These are phyloP conservation scores for Epichloe gansuensis DNA, from an alignment of 2,329 filamentous ascomycete genomes.

Conservation along the genomic window DNA sequence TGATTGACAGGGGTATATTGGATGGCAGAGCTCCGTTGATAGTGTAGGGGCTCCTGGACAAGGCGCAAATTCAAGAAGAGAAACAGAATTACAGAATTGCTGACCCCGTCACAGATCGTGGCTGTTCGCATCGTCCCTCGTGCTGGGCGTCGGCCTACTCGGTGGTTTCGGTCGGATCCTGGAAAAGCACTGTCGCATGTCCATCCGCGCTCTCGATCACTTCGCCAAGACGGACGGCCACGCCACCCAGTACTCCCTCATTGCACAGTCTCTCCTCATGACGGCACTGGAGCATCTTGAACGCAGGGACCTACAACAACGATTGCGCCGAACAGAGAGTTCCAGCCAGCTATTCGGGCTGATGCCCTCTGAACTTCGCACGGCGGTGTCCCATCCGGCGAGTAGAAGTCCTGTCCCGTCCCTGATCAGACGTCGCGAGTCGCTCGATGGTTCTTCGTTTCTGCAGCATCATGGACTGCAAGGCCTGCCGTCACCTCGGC, in stretches of 20 bases:
- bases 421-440: too few species aligned
- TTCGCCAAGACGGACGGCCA: conserved; percentile 38
- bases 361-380: conserved; percentile 13
- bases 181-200: conserved; percentile 36
- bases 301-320: conserved; percentile 33
- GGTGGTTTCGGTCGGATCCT: conserved; percentile 22
- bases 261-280: conserved; percentile 36
- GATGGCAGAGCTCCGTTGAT: too few species aligned
- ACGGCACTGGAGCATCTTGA: conserved; percentile 36
- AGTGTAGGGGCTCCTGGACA: too few species aligned
- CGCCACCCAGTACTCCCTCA: conserved; percentile 40
- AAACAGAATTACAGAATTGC: too few species aligned
- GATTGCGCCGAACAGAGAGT: conserved; percentile 34
- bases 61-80: too few species aligned
- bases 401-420: too few species aligned
- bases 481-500: conserved; percentile 16
- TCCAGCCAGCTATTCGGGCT: conserved; percentile 41
- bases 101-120: conserved; percentile 34
- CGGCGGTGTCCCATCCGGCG: too few species aligned
- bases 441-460: too few species aligned
- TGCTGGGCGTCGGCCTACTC: conserved; percentile 38
- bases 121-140: conserved; percentile 41
- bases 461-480: conserved; percentile 13
- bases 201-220: conserved; percentile 35
- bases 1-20: too few species aligned